Conservation (phyloP, 2,329 filamentous ascomycete genomes). For the Colletotrichum lini region DNA sequence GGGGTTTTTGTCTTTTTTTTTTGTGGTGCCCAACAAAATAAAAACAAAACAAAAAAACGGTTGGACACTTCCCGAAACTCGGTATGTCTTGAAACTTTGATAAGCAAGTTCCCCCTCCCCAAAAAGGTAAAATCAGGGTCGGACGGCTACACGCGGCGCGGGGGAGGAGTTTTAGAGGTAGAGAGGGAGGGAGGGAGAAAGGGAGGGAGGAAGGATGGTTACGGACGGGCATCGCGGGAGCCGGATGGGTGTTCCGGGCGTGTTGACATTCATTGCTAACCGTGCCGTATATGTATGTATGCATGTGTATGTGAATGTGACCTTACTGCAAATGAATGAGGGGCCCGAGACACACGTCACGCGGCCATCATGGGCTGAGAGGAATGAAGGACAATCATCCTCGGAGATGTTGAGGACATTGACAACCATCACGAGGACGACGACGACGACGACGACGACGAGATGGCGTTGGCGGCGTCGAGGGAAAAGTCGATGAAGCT, state of each 20-base stretch:
- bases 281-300: slow-evolving; percentile 9
- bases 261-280: slow-evolving; percentile 30
- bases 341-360: slow-evolving; percentile 20
- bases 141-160: slow-evolving; percentile 27
- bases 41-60: background rate
- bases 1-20: background rate
- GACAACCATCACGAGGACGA: no score
- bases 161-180: no score
- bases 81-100: slow-evolving; percentile 13
- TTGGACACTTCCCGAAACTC: slow-evolving; percentile 1
- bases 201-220: slow-evolving; percentile 5
- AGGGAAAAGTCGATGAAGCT: slow-evolving; percentile 53
- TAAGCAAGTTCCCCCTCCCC: background rate
- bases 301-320: no score
- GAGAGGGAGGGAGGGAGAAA: no score
- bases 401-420: no score
- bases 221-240: slow-evolving; percentile 23
- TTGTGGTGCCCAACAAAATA: slow-evolving; percentile 1
- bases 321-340: background rate
- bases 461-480: slow-evolving; percentile 46
- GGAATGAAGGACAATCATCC: no score
- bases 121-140: background rate
- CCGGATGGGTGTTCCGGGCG: slow-evolving; percentile 19
- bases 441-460: background rate
- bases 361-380: slow-evolving; percentile 12